Conservation (phyloP, 1,284 basidiomycete species). For the Phaffia rhodozyma region DNA sequence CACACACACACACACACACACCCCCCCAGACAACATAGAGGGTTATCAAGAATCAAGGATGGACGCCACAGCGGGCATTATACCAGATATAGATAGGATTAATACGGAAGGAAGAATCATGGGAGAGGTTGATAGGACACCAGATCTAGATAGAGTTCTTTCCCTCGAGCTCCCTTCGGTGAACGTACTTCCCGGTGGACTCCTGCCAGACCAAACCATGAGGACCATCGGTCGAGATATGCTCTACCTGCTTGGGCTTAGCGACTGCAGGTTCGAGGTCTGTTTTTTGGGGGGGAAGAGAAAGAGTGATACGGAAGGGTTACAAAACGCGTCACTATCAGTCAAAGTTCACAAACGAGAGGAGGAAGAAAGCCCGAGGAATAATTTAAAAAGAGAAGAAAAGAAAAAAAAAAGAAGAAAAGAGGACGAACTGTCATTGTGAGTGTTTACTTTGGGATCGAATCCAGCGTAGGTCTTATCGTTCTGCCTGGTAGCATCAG, state of each 20-base stretch:
- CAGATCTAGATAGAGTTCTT: too few species aligned
- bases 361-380: not conserved
- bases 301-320: too few species aligned
- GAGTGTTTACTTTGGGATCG: conserved; percentile 8
- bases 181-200: conserved; percentile 11
- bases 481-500: not conserved
- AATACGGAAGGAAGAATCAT: not conserved
- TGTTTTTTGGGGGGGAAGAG: not conserved
- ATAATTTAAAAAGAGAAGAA: not conserved
- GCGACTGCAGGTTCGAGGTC: conserved; percentile 1
- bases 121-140: not conserved
- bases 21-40: not conserved
- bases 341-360: too few species aligned
- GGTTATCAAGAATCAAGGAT: too few species aligned
- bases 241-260: conserved; percentile 5
- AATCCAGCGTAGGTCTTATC: conserved; percentile 13
- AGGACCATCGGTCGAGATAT: conserved; percentile 14
- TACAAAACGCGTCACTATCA: too few species aligned
- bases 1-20: not conserved
- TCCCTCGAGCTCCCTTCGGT: conserved; percentile 13
- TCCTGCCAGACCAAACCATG: conserved; percentile 14
- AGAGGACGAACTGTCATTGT: not conserved
- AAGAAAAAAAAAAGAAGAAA: not conserved
- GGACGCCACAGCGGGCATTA: too few species aligned
- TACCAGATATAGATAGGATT: too few species aligned